A percentile compares a stretch with the other conserved stretches of the same genome.
These are phyloP conservation scores for Exserohilum turcica DNA, from an alignment of 2,329 filamentous ascomycete species.

Conservation along the genomic window DNA sequence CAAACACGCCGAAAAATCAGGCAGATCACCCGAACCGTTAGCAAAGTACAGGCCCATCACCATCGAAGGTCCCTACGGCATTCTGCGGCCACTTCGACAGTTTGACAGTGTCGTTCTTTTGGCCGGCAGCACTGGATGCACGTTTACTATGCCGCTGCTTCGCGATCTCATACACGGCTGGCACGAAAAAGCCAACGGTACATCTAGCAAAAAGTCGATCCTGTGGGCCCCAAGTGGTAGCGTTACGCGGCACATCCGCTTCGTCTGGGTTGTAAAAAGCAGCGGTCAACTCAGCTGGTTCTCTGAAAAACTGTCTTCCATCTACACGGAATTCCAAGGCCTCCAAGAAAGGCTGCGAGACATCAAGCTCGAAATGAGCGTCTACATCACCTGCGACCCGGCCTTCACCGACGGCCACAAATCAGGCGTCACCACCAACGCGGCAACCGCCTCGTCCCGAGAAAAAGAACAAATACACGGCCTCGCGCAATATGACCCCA, in stretches of 20 bases:
- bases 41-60: constrained; percentile 47
- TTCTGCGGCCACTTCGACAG: constrained; percentile 58
- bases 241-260: constrained; percentile 58
- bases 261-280: constrained; percentile 65
- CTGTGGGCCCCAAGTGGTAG: constrained; percentile 32
- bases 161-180: constrained; percentile 60
- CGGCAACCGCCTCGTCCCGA: constrained; percentile 2
- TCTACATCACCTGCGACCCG: constrained; percentile 62
- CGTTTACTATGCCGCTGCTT: constrained; percentile 62
- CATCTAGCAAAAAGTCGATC: constrained; percentile 12
- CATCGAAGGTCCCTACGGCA: constrained; percentile 62
- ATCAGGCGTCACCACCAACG: constrained; percentile 26
- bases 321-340: constrained; percentile 51
- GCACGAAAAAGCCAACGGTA: constrained; percentile 37
- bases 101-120: constrained; percentile 66
- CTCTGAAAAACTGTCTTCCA: constrained; percentile 54
- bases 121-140: constrained; percentile 65
- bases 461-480: constrained; percentile 16
- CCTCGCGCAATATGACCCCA: constrained; percentile 25
- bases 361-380: constrained; percentile 56
- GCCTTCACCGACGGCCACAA: constrained; percentile 52
- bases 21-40: constrained; percentile 16
- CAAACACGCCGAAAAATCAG: constrained; percentile 55
- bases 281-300: constrained; percentile 60
- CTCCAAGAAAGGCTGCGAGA: constrained; percentile 46